phyloP scores from a whole-genome alignment of 345 rosid genomes.

The Excoecaria cochinchinensis region DNA sequence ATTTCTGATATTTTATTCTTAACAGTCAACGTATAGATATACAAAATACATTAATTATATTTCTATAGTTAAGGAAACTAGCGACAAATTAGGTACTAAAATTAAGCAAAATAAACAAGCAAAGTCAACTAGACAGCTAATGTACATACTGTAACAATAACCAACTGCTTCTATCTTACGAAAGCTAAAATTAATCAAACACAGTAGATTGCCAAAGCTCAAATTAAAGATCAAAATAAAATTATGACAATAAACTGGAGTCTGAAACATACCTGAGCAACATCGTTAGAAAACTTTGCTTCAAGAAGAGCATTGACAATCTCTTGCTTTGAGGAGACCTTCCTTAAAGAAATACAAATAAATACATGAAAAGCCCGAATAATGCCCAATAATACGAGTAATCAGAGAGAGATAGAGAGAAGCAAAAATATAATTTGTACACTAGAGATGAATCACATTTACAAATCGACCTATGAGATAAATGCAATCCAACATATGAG shows the following conservation, averaged over 20 bases:
- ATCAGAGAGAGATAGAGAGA: not conserved
- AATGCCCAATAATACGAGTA: conserved; percentile 6
- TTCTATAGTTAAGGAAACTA: too few relatives aligned
- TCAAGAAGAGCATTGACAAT: conserved; percentile 44
- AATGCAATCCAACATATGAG: not conserved
- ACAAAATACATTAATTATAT: too few relatives aligned
- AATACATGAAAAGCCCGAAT: not conserved
- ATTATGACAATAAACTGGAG: not conserved
- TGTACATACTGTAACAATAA: too few relatives aligned
- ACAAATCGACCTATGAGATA: not conserved
- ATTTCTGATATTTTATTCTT: too few relatives aligned
- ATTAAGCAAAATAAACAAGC: too few relatives aligned
- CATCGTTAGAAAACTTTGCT: conserved; percentile 61
- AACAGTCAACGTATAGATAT: too few relatives aligned
- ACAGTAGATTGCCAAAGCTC: not conserved
- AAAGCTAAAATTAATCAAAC: not conserved
- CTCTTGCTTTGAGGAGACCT: conserved; percentile 60
- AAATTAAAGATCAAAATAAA: not conserved
- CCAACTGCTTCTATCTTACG: not conserved
- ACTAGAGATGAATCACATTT: not conserved
- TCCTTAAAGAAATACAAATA: conserved; percentile 25
- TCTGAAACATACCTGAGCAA: conserved; percentile 54
- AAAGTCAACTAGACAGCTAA: too few relatives aligned
- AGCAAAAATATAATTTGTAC: not conserved
- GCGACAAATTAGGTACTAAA: too few relatives aligned